Evolutionary conservation across 192 early-diverging fungal genomes (phyloP), one percentile per base, ranked within the genome.

Genomic region (Dissophora ornata): DNA sequence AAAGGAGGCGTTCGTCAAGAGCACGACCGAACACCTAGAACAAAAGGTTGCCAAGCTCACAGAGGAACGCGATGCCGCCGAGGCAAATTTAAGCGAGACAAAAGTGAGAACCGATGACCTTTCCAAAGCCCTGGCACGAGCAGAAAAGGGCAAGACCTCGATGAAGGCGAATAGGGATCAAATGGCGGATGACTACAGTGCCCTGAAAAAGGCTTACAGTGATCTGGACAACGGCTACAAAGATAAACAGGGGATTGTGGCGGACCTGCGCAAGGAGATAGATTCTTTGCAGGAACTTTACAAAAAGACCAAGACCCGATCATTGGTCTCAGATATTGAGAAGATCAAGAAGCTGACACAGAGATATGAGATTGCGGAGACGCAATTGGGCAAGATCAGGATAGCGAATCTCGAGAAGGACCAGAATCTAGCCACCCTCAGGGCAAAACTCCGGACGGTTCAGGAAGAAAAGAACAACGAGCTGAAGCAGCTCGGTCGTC

Each of bases 401-500:
- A 46, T 46, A 40, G 21, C 47, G 19, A 30, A 30, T n/a, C 9
- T 22, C 25, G 57, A 67, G 9, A 52, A 61, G 33, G 42, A 60
- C 6, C 38, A 46, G 1, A 25, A n/a, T 1, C 7, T 74, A 10
- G 4, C 21, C n/a, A 29, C 50, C 4, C 29, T 26, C 51, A 33
- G 38, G 15, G 8, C 26, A 9, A 65, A 67, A 30, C 2, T 53
- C 12, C 21, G 40, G 33, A 36, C 24, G 19, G 40, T 64, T 6
- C 38, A 74, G 36, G 62, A 69, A 4, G 69, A 71, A 22, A 60
- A 54, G 21, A 71, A 54, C 45, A 59, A 62, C 19, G 50, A 28
- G 1, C 28, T 71, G 16, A 47, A 62, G 26, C 33, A 45, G 11
- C 45, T 52, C 1, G 57, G 49, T 0, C 30, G 25, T 10, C 45